These are phyloP conservation scores for Calocera viscosa DNA, from an alignment of 768 basidiomycete species.

Conservation along the genomic window DNA sequence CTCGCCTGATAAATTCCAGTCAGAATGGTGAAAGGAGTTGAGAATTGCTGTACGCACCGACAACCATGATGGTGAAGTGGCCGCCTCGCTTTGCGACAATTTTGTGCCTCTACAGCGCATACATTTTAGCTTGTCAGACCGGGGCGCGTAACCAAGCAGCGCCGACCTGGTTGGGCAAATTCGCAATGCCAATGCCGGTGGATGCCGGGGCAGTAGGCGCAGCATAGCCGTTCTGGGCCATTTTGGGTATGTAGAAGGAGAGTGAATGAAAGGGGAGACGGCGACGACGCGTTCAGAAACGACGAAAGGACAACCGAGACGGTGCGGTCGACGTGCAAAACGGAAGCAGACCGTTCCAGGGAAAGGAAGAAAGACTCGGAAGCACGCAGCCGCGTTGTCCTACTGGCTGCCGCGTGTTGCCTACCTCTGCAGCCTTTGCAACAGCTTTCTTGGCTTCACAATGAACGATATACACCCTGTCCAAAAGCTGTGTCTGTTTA, in stretches of 20 bases:
- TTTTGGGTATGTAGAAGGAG: constrained; percentile 1
- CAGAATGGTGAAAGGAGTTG: neutral
- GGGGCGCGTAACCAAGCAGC: neutral
- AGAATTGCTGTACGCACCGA: constrained; percentile 47
- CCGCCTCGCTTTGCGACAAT: constrained; percentile 95
- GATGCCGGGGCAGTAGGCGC: neutral
- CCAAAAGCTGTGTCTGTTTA: too few species aligned
- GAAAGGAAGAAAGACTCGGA: constrained; percentile 3
- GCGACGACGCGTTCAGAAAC: constrained; percentile 3
- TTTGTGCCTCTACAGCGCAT: constrained; percentile 70
- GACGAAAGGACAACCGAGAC: neutral
- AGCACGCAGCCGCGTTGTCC: neutral
- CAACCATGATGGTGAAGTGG: constrained; percentile 99
- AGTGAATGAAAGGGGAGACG: neutral
- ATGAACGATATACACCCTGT: neutral
- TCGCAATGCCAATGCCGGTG: constrained; percentile 77
- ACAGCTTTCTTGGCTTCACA: neutral
- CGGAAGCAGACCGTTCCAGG: constrained; percentile 6
- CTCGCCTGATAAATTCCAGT: constrained; percentile 48
- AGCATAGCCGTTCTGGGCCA: neutral
- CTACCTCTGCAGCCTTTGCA: neutral
- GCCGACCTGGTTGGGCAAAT: constrained; percentile 92
- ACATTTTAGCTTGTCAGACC: constrained; percentile 12
- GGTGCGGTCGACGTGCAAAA: constrained; percentile 8
- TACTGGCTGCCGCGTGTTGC: neutral